A percentile compares a stretch with the other conserved stretches of the same genome.
Evolutionary conservation across 768 basidiomycete species (phyloP).

Genomic region (Lentinula guzmanii): DNA sequence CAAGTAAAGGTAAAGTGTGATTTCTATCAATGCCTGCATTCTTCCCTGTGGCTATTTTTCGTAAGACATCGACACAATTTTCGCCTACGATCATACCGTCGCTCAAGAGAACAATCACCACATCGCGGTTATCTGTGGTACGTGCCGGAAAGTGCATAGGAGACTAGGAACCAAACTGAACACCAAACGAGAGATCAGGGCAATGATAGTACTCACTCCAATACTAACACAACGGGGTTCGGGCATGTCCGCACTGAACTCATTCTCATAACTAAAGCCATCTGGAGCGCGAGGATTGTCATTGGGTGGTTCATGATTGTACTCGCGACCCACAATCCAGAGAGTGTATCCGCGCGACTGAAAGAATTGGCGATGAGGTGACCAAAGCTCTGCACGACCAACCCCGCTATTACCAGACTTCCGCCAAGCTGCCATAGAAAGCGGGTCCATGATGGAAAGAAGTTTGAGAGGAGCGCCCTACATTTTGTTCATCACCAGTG

Average conservation of each 20-base stretch:
- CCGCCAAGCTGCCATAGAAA: background rate
- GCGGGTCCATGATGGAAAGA: no score
- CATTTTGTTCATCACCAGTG: no score
- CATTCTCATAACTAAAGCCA: conserved; percentile 3
- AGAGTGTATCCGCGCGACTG: background rate
- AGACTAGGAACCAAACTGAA: background rate
- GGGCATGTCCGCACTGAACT: background rate
- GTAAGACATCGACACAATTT: background rate
- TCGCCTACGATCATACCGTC: background rate
- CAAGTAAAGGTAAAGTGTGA: conserved; percentile 1
- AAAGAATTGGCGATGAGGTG: background rate
- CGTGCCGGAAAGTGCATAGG: background rate
- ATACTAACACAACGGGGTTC: background rate
- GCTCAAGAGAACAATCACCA: background rate
- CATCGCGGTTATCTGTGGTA: background rate
- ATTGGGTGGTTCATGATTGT: conserved; percentile 7
- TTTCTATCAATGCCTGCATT: background rate
- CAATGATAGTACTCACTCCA: background rate
- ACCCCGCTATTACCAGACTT: background rate
- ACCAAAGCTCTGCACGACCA: background rate
- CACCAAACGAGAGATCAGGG: background rate
- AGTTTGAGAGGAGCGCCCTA: no score
- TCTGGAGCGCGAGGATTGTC: background rate
- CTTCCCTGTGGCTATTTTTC: background rate
- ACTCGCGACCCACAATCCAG: background rate